These are phyloP conservation scores for Fusarium haematococcum DNA, from an alignment of 2,329 filamentous ascomycete genomes.

Conservation along the genomic window DNA sequence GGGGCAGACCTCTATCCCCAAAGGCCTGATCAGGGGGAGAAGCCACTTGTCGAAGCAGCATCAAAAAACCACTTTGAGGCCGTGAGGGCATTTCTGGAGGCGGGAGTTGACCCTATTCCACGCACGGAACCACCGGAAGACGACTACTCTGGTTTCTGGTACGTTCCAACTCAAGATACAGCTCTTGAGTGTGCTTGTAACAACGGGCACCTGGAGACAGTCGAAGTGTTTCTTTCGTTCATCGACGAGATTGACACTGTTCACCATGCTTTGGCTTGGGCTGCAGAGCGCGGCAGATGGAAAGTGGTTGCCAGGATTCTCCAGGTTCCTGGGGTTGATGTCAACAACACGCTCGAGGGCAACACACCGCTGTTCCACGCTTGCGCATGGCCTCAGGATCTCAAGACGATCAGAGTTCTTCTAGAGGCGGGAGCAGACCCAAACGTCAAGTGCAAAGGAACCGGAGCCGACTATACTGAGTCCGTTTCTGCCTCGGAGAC, in stretches of 20 bases:
- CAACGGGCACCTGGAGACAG: constrained; percentile 40
- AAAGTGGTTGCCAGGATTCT: constrained; percentile 46
- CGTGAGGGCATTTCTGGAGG: constrained; percentile 47
- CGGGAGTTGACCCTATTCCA: constrained; percentile 49
- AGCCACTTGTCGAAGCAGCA: constrained; percentile 52
- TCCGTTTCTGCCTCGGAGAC: background rate
- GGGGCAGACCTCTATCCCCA: constrained; percentile 43
- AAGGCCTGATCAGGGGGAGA: constrained; percentile 39
- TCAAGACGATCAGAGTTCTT: constrained; percentile 36
- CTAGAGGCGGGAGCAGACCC: constrained; percentile 48
- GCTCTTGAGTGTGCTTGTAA: constrained; percentile 49
- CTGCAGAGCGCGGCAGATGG: constrained; percentile 26
- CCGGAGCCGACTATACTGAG: background rate
- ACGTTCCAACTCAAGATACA: constrained; percentile 34
- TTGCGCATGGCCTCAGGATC: constrained; percentile 1
- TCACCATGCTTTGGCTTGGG: constrained; percentile 45
- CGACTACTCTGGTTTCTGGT: background rate
- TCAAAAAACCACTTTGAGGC: constrained; percentile 41
- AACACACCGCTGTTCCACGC: constrained; percentile 40
- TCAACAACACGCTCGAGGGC: constrained; percentile 42
- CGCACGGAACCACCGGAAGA: background rate
- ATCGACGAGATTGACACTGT: constrained; percentile 38
- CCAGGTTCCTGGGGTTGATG: constrained; percentile 45
- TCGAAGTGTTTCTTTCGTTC: constrained; percentile 43
- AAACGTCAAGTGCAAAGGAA: constrained; percentile 23